phyloP scores from a whole-genome alignment of 1,139 yeast genomes.

The Diutina mesorugosa region DNA sequence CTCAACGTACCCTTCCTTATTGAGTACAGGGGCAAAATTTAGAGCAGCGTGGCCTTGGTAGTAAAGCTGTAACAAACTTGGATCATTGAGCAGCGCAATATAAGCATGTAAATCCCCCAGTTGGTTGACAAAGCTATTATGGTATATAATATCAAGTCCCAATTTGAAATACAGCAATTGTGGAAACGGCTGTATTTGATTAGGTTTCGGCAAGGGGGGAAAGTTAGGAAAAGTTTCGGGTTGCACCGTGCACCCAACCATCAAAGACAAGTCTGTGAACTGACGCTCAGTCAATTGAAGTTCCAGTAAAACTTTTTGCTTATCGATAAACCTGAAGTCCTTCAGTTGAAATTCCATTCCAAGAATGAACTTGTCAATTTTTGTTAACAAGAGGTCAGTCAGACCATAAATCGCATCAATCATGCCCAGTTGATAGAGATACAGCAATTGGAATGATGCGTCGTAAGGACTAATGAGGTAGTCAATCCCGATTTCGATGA shows the following conservation, averaged over 20 bases:
- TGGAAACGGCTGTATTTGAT: constrained; percentile 29
- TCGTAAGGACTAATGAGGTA: constrained; percentile 75
- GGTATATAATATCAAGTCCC: constrained; percentile 31
- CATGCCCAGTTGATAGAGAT: constrained; percentile 39
- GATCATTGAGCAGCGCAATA: constrained; percentile 25
- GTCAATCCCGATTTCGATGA: constrained; percentile 45
- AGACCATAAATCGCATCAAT: constrained; percentile 80
- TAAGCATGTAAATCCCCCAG: constrained; percentile 22
- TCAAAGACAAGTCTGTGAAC: constrained; percentile 60
- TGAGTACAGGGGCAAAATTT: constrained; percentile 54
- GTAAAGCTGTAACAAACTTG: constrained; percentile 23
- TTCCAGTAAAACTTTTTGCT: constrained; percentile 44
- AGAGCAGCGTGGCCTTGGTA: constrained; percentile 27
- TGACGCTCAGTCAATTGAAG: constrained; percentile 49
- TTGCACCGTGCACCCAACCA: constrained; percentile 70
- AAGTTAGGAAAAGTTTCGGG: constrained; percentile 48
- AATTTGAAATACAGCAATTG: constrained; percentile 31
- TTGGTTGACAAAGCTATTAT: constrained; percentile 16
- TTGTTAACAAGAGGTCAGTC: constrained; percentile 57
- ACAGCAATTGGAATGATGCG: constrained; percentile 72
- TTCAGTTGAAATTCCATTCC: constrained; percentile 57
- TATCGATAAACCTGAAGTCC: constrained; percentile 57
- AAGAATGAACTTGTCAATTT: constrained; percentile 58
- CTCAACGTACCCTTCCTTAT: constrained; percentile 55
- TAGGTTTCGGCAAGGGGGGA: constrained; percentile 38